These are phyloP conservation scores for Colletotrichum lupini DNA, from an alignment of 2,329 filamentous ascomycete species.

Conservation along the genomic window DNA sequence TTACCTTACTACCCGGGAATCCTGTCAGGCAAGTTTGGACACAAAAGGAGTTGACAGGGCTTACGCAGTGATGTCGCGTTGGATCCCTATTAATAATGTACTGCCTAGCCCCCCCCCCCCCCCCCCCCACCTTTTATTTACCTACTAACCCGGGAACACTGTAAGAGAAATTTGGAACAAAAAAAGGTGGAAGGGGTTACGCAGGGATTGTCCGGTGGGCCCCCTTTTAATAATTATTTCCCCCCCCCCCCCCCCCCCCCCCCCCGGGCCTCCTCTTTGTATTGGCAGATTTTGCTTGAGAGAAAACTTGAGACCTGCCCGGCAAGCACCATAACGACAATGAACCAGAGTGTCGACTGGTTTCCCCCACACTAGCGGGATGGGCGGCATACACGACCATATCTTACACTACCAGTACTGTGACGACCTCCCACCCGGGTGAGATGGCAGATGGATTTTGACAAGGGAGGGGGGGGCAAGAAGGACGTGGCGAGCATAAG, in stretches of 20 bases:
- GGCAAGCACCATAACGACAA: background rate
- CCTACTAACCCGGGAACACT: too few relatives aligned
- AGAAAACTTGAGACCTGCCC: background rate
- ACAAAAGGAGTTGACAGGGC: background rate
- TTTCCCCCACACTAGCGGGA: background rate
- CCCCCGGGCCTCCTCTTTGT: background rate
- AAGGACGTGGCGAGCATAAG: background rate
- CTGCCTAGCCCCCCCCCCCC: too few relatives aligned
- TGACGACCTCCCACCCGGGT: background rate
- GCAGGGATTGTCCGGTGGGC: too few relatives aligned
- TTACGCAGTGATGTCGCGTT: background rate
- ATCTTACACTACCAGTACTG: too few relatives aligned
- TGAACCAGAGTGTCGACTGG: background rate
- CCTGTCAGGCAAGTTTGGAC: too few relatives aligned
- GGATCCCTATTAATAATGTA: background rate
- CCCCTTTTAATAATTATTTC: too few relatives aligned
- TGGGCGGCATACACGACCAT: background rate
- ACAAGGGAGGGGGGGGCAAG: background rate
- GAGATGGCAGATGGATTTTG: background rate
- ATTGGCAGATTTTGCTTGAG: background rate
- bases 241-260: too few relatives aligned
- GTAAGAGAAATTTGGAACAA: too few relatives aligned
- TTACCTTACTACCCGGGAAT: background rate
- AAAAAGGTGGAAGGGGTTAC: too few relatives aligned
- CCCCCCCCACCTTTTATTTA: too few relatives aligned